Evolutionary conservation across 2,329 filamentous ascomycete species (phyloP), one percentile per base, ranked within the genome.

Genomic region (Xylariales sp.): DNA sequence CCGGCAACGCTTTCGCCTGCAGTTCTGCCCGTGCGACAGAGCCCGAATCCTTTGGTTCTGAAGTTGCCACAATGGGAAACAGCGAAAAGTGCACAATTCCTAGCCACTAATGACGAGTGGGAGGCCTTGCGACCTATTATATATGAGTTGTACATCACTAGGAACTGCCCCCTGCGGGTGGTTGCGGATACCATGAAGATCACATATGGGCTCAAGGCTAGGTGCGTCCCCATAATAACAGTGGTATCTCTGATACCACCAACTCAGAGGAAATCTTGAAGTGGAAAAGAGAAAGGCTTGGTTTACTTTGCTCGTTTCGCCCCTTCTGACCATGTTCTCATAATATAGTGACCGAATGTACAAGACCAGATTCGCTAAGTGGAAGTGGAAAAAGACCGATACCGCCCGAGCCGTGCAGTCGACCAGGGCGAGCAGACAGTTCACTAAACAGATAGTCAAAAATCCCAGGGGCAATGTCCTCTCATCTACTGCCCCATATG

Each of bases 151-250:
- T 30, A 15, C 14, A 15, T 30, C 14, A 30, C 8, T 11, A 15
- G 14, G 28, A 30, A 30, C 28, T 15, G 7, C 8, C 28, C 28
- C 11, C 14, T 30, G 10, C 28, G 8, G 28, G 8, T 10, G 10
- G 28, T 30, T 11, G 28, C 14, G 7, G 10, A 30, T 30, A 10
- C 8, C 15, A 30, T 30, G 12, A 42, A 44, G 16, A 38, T 37
- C 40, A 18, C 32, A 25, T 14, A 43, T 40, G 16, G 36, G 21
- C 33, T 43, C 40, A 31, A 43, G 40, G 3, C 40, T 33, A 5
- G 37, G 33, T 15, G 37, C n/a, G n/a, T n/a, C n/a, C n/a, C n/a
- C n/a, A n/a, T n/a, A n/a, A n/a, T n/a, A n/a, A n/a, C n/a, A n/a
- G n/a, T n/a, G n/a, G n/a, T n/a, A n/a, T n/a, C n/a, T n/a, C n/a